Evolutionary conservation across 345 rosid species (phyloP), one percentile per base, ranked within the genome.

Genomic region (Brassica rapa): DNA sequence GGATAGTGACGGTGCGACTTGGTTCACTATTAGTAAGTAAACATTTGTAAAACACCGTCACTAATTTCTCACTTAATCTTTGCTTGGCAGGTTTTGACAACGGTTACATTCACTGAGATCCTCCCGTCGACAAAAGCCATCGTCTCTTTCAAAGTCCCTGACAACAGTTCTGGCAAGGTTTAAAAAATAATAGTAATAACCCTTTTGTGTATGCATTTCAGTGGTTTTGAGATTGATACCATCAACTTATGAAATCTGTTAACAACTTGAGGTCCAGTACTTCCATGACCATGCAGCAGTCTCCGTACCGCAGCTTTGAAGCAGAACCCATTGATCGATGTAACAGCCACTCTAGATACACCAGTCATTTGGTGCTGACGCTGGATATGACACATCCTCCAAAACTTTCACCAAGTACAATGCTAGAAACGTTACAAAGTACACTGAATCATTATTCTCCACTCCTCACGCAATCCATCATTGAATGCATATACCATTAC

Each of bases 351-450:
- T 64, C 80, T 93, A 3, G 99, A 98, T 32, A 87, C 96, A 6
- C 91, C 97, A 16, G 66, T 83, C 46, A 82, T 95, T 92, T 83
- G 99, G 99, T 83, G 98, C 90, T 2, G 99, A 92, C 84, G 98
- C 96, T 41, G 90, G 97, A 11, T 95, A 92, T 69, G 94, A 92
- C 68, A 84, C 93, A 27, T 78, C 83, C 71, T 70, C 88, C 61
- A 87, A 93, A 77, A 86, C 72, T 37, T 86, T 95, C 63, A 86
- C 90, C 1, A 95, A 88, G 88, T 91, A 92, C 89, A 95, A 89
- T 32, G 95, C 93, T 30, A 30, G 43, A 37, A 37, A 37, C 10
- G 11, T 37, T 37, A 8, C 11, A 7, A 7, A 37, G 43, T 37
- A 37, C 43, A 37, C 8, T 37, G 10, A 37, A 8, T 37, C 43